These are phyloP conservation scores for Lipomyces chichibuensis DNA, from an alignment of 805 yeast species.

Conservation along the genomic window DNA sequence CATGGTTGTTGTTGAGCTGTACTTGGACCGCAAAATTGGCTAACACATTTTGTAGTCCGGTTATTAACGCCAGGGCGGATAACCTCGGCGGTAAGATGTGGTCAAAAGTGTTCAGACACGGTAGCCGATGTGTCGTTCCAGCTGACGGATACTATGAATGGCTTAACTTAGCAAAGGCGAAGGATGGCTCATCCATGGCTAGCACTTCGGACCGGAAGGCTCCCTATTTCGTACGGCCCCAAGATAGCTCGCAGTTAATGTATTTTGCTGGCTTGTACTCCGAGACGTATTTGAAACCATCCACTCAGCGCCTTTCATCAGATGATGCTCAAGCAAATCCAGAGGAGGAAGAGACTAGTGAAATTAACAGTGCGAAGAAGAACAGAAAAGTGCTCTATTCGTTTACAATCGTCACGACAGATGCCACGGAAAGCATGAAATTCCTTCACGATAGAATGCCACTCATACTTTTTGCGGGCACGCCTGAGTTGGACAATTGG, in stretches of 20 bases:
- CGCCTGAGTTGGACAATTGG: slow-evolving; percentile 66
- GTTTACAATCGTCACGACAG: slow-evolving; percentile 63
- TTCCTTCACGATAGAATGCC: slow-evolving; percentile 86
- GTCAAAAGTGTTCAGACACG: slow-evolving; percentile 52
- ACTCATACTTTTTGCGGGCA: slow-evolving; percentile 59
- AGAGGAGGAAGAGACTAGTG: background rate
- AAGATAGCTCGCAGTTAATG: slow-evolving; percentile 53
- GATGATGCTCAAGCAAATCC: background rate
- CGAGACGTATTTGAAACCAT: slow-evolving; percentile 33
- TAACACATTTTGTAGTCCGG: background rate
- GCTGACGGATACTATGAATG: slow-evolving; percentile 88
- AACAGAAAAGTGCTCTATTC: slow-evolving; percentile 16
- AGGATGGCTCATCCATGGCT: slow-evolving; percentile 51
- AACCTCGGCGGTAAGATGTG: slow-evolving; percentile 60
- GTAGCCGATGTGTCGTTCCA: slow-evolving; percentile 71
- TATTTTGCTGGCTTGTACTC: slow-evolving; percentile 67
- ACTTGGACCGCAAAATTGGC: background rate
- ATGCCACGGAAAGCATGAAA: slow-evolving; percentile 60
- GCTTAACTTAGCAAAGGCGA: slow-evolving; percentile 44
- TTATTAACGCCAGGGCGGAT: slow-evolving; percentile 72
- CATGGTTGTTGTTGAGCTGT: background rate
- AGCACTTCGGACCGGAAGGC: slow-evolving; percentile 37
- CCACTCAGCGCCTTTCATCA: slow-evolving; percentile 16
- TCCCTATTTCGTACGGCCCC: slow-evolving; percentile 70
- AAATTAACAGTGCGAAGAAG: background rate